Conservation (phyloP, 495 filamentous ascomycete species). For the Xylaria castorea region DNA sequence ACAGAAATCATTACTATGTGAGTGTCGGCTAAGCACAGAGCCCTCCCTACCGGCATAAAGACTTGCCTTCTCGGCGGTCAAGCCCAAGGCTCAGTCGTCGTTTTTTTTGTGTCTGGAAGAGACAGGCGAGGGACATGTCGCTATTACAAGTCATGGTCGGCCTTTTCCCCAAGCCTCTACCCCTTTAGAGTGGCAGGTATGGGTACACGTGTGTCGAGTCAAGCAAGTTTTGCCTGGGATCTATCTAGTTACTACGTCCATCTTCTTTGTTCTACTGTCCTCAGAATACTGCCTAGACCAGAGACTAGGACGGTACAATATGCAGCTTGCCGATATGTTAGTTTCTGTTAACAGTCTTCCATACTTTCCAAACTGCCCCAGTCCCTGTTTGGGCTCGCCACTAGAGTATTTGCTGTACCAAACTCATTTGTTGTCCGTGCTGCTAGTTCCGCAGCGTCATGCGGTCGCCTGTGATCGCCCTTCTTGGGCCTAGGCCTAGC, state of each 20-base stretch:
- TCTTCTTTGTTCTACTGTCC: conserved; percentile 54
- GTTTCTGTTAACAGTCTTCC: conserved; percentile 52
- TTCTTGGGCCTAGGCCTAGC: conserved; percentile 45
- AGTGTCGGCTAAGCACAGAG: conserved; percentile 47
- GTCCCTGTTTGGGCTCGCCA: conserved; percentile 51
- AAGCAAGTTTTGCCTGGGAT: conserved; percentile 47
- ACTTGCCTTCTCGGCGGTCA: conserved; percentile 45
- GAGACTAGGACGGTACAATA: conserved; percentile 53
- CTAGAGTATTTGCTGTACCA: conserved; percentile 55
- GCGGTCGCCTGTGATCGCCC: conserved; percentile 50
- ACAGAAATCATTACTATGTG: conserved; percentile 31
- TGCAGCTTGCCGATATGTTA: conserved; percentile 57
- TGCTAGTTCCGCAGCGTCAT: conserved; percentile 52
- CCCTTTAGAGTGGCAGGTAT: conserved; percentile 35
- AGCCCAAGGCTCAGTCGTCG: conserved; percentile 39
- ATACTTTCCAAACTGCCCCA: conserved; percentile 52
- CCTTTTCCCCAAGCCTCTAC: conserved; percentile 26
- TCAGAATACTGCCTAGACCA: conserved; percentile 43
- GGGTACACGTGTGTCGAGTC: conserved; percentile 60
- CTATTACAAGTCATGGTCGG: conserved; percentile 34
- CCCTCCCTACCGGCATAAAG: conserved; percentile 35
- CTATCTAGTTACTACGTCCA: conserved; percentile 43
- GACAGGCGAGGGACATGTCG: conserved; percentile 35
- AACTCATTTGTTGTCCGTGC: conserved; percentile 55
- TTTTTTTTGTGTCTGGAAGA: conserved; percentile 35